These are phyloP conservation scores for Trametes polyzona DNA, from an alignment of 1,284 basidiomycete genomes.

Conservation along the genomic window DNA sequence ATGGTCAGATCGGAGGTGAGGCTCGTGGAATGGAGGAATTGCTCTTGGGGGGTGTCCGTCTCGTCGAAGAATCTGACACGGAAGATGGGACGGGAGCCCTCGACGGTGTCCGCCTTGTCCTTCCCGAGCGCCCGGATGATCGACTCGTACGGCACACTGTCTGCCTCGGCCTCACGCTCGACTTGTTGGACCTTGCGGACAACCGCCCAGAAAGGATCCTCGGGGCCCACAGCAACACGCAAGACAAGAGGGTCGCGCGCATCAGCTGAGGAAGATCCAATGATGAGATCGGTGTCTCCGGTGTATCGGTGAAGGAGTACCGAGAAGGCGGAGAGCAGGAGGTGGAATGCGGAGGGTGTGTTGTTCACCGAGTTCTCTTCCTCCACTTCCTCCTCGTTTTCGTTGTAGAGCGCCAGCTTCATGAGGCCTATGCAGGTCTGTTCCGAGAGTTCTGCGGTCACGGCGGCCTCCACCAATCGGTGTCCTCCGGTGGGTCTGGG, in stretches of 20 bases:
- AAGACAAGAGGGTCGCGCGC: slow-evolving; percentile 84
- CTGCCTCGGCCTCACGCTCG: slow-evolving; percentile 84
- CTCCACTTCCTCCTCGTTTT: slow-evolving; percentile 55
- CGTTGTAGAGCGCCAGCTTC: slow-evolving; percentile 76
- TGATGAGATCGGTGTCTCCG: slow-evolving; percentile 92
- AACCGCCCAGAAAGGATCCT: slow-evolving; percentile 91
- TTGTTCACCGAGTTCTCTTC: slow-evolving; percentile 45
- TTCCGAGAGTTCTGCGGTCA: slow-evolving; percentile 66
- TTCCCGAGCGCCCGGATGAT: slow-evolving; percentile 79
- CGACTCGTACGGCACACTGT: slow-evolving; percentile 83
- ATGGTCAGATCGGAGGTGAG: slow-evolving; percentile 93
- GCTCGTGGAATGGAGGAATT: slow-evolving; percentile 80
- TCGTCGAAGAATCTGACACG: slow-evolving; percentile 97
- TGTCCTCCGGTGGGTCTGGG: slow-evolving; percentile 79
- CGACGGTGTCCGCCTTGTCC: slow-evolving; percentile 59
- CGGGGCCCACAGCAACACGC: slow-evolving; percentile 83
- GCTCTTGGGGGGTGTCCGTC: slow-evolving; percentile 74
- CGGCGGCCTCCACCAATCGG: slow-evolving; percentile 81
- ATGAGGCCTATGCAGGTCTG: slow-evolving; percentile 72
- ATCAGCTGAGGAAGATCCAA: slow-evolving; percentile 88
- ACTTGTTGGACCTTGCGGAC: slow-evolving; percentile 86
- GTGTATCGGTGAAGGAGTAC: slow-evolving; percentile 95
- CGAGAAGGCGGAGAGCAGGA: slow-evolving; percentile 90
- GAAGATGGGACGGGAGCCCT: slow-evolving; percentile 73
- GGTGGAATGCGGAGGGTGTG: slow-evolving; percentile 86